Percentiles rank a stretch among this genome's conserved stretches.
phyloP scores from a whole-genome alignment of 2,329 filamentous ascomycete species.

The Capronia coronata region DNA sequence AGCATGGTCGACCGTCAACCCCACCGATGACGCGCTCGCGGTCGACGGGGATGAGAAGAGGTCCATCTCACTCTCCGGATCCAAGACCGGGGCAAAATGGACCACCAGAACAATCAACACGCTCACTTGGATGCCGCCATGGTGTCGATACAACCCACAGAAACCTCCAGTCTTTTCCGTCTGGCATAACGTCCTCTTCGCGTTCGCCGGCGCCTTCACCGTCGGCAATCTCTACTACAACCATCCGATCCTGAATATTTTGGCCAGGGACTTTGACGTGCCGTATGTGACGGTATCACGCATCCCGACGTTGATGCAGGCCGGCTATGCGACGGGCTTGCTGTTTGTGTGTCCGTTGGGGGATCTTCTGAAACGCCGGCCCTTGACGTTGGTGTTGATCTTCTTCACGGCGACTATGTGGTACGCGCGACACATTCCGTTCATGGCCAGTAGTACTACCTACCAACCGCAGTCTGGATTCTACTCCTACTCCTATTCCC shows the following conservation, averaged over 20 bases:
- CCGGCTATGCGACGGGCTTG: slow-evolving; percentile 68
- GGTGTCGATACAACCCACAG: slow-evolving; percentile 61
- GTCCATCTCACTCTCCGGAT: neutral
- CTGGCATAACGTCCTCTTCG: slow-evolving; percentile 52
- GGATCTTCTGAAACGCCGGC: slow-evolving; percentile 60
- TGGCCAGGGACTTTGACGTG: slow-evolving; percentile 65
- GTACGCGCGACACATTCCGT: slow-evolving; percentile 39
- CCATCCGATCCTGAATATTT: slow-evolving; percentile 69
- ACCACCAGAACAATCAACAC: slow-evolving; percentile 10
- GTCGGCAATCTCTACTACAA: slow-evolving; percentile 66
- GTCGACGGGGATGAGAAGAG: slow-evolving; percentile 13
- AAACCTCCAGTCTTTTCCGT: slow-evolving; percentile 63
- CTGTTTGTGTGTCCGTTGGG: slow-evolving; percentile 70
- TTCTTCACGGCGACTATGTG: slow-evolving; percentile 61
- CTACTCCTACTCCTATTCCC: neutral
- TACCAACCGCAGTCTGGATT: neutral
- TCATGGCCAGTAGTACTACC: neutral
- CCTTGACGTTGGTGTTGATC: slow-evolving; percentile 59
- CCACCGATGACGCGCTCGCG: slow-evolving; percentile 1
- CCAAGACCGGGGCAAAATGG: neutral
- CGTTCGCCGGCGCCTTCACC: slow-evolving; percentile 52
- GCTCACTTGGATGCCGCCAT: slow-evolving; percentile 52
- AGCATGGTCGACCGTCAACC: slow-evolving; percentile 4
- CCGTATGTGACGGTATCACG: slow-evolving; percentile 60
- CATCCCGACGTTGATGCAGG: slow-evolving; percentile 71